A percentile compares a stretch with the other conserved stretches of the same genome.
phyloP scores from a whole-genome alignment of 2,329 filamentous ascomycete species.

The Aureobasidium leucospermi region DNA sequence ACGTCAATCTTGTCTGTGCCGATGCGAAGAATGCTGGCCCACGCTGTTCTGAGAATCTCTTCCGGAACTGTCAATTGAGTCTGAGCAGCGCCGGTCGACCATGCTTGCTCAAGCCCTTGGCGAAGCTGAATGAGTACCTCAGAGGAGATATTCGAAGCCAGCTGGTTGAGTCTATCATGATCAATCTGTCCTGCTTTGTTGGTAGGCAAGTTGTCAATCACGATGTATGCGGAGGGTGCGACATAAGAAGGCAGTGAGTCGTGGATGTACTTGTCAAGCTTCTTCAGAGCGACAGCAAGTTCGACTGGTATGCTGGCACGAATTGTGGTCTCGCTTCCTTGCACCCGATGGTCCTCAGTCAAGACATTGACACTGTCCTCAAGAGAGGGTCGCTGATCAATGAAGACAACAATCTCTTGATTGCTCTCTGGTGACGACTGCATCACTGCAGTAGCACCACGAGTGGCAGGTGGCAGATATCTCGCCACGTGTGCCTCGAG shows the following conservation, averaged over 20 bases:
- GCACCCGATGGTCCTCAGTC: conserved; percentile 19
- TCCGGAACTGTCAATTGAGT: conserved; percentile 30
- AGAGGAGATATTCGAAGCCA: conserved; percentile 24
- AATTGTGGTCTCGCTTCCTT: conserved; percentile 13
- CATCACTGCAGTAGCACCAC: conserved; percentile 23
- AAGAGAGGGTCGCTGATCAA: conserved; percentile 26
- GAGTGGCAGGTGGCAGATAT: conserved; percentile 27
- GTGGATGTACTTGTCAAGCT: conserved; percentile 36
- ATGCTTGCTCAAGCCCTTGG: conserved; percentile 25
- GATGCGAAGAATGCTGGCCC: conserved; percentile 42
- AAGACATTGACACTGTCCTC: conserved; percentile 25
- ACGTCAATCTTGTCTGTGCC: conserved; percentile 42
- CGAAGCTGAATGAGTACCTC: conserved; percentile 18
- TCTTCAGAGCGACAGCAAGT: conserved; percentile 32
- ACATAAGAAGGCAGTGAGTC: conserved; percentile 42
- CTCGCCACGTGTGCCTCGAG: conserved; percentile 33
- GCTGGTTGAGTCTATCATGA: conserved; percentile 27
- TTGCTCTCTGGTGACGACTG: neutral
- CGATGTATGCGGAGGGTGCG: conserved; percentile 39
- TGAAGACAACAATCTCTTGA: conserved; percentile 25
- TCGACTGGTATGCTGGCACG: conserved; percentile 21
- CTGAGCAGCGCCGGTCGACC: conserved; percentile 26
- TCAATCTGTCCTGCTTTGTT: conserved; percentile 22
- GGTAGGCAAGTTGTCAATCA: conserved; percentile 33
- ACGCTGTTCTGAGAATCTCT: conserved; percentile 38